Evolutionary conservation across 768 basidiomycete species (phyloP), one percentile per base, ranked within the genome.

Genomic region (Amylocystis lapponica): DNA sequence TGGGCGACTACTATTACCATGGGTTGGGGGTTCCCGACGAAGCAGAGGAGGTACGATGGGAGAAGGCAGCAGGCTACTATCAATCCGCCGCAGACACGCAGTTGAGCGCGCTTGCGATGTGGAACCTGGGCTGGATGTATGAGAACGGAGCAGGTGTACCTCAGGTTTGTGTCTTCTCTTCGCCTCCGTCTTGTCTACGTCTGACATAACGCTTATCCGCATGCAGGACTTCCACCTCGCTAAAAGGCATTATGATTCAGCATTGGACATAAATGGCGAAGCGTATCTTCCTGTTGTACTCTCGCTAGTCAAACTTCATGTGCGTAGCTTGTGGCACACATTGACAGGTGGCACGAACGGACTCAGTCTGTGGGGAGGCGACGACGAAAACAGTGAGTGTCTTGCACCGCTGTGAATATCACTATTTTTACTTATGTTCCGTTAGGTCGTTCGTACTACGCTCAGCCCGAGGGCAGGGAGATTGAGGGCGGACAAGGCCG

Each of bases 81-180:
- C 92, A 89, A 58, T 86, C 88, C 23, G 96, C 96, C 3, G 91
- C 89, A 2, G 91, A 93, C 50, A 94, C 90, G 2, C 89, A 94
- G 48, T 53, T 86, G 54, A 96, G 92, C 53, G 92, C 96, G 1
- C 70, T 98, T 50, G 93, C 96, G 1, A 90, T 96, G 83, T 97
- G 92, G 92, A 96, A 97, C 57, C 67, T 98, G 10, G 96, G 95
- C 2, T 97, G 90, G 89, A 98, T 98, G 96, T 98, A 97, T 61
- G 95, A 98, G 66, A 90, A 92, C 54, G 96, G 96, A 0, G 62
- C 88, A 17, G 96, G 96, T 2, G 89, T 98, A 0, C 80, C 86
- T 20, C 85, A 87, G 73, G 90, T 88, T 48, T 49, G 68, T 49
- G 36, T 23, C 5, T 34, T 45, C 27, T 31, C 27, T 22, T 21